phyloP scores from a whole-genome alignment of 495 filamentous ascomycete genomes.

The Aspergillus conjunctus region DNA sequence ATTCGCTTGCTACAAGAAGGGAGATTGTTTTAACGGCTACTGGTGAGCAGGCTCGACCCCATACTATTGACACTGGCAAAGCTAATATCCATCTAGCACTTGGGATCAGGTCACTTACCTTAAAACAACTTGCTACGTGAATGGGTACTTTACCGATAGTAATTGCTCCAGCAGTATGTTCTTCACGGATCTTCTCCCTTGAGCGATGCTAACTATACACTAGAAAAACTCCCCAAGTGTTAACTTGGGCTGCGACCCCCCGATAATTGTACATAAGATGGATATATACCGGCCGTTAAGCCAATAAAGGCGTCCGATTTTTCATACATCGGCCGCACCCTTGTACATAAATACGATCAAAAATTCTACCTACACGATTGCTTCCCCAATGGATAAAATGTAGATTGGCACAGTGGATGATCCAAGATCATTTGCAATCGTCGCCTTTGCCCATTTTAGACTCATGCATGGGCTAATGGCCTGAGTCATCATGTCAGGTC shows the following conservation, averaged over 20 bases:
- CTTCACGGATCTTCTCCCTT: neutral
- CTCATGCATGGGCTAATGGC: too few relatives aligned
- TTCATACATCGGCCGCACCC: too few relatives aligned
- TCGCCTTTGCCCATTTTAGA: too few relatives aligned
- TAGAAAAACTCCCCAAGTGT: neutral
- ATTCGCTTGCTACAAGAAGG: constrained; percentile 4
- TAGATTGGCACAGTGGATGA: too few relatives aligned
- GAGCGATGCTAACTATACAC: neutral
- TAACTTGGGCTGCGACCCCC: neutral
- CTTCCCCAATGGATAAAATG: too few relatives aligned
- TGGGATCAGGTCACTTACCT: constrained; percentile 2
- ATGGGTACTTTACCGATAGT: constrained; percentile 3
- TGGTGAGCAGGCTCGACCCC: neutral
- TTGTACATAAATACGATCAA: too few relatives aligned
- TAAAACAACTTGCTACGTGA: constrained; percentile 5
- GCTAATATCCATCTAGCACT: neutral
- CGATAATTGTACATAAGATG: too few relatives aligned
- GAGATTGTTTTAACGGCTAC: constrained; percentile 3
- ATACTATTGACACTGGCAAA: neutral
- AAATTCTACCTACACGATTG: too few relatives aligned
- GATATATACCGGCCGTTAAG: too few relatives aligned
- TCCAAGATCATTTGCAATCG: too few relatives aligned
- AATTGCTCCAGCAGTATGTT: constrained; percentile 10
- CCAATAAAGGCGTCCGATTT: too few relatives aligned
- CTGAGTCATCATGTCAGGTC: too few relatives aligned